Percentiles rank a stretch among this genome's conserved stretches.
Evolutionary conservation across 495 filamentous ascomycete species (phyloP).

Genomic region (Xylaria scruposa): DNA sequence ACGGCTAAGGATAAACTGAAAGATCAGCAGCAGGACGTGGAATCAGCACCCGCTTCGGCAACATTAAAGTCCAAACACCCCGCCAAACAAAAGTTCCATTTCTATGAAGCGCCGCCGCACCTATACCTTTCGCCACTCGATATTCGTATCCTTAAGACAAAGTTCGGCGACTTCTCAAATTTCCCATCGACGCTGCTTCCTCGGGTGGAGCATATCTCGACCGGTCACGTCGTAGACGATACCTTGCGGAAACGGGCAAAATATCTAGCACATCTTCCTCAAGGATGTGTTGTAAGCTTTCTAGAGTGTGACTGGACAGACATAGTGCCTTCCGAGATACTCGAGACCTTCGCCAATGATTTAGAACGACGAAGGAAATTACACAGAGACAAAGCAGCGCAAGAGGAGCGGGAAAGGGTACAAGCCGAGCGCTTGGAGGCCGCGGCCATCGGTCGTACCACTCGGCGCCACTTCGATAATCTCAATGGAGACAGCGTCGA

Average conservation of each 20-base stretch:
- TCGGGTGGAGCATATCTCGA: conserved; percentile 88
- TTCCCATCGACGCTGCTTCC: conserved; percentile 93
- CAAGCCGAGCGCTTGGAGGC: conserved; percentile 85
- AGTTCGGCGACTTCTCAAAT: conserved; percentile 80
- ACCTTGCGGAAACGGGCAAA: conserved; percentile 84
- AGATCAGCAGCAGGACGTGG: conserved; percentile 27
- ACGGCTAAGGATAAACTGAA: conserved; percentile 74
- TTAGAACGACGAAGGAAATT: conserved; percentile 78
- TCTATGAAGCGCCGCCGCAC: conserved; percentile 89
- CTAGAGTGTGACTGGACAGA: conserved; percentile 98
- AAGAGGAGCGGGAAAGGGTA: conserved; percentile 89
- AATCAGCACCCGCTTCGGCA: conserved; percentile 3
- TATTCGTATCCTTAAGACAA: conserved; percentile 90
- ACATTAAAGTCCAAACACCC: conserved; percentile 37
- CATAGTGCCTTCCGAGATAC: conserved; percentile 75
- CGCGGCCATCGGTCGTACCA: conserved; percentile 49
- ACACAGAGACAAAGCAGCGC: conserved; percentile 84
- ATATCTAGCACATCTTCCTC: conserved; percentile 89
- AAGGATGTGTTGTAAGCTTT: conserved; percentile 92
- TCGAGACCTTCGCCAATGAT: conserved; percentile 75
- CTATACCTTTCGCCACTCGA: conserved; percentile 94
- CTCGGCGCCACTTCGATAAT: conserved; percentile 44
- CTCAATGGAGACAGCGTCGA: conserved; percentile 44
- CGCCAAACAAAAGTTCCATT: conserved; percentile 68
- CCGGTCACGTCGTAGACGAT: conserved; percentile 90